Percentiles rank a stretch among this genome's conserved stretches.
Conservation (phyloP, 2,329 filamentous ascomycete species). For the Hymenoscyphus fraxineus region DNA sequence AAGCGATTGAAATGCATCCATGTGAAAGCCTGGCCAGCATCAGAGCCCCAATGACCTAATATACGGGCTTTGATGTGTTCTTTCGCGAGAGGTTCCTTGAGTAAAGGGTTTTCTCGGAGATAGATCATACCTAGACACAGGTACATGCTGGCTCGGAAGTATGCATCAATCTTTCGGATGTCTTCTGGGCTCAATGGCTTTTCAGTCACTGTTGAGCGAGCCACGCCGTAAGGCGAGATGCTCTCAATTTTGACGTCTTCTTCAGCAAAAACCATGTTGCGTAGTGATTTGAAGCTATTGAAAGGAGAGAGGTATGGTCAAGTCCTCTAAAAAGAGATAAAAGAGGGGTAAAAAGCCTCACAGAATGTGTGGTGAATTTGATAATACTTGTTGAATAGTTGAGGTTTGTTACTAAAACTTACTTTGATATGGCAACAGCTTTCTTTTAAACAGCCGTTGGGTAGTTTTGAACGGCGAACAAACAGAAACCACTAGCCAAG, state of each 20-base stretch:
- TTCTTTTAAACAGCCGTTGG: slow-evolving; percentile 7
- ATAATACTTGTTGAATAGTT: not conserved
- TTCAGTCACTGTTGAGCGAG: slow-evolving; percentile 61
- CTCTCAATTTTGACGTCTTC: slow-evolving; percentile 44
- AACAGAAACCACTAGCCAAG: not conserved
- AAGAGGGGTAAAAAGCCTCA: not conserved
- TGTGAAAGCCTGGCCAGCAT: slow-evolving; percentile 76
- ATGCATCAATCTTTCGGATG: slow-evolving; percentile 64
- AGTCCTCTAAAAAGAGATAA: not conserved
- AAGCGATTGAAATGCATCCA: slow-evolving; percentile 80
- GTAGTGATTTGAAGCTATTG: not conserved
- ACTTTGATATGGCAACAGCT: slow-evolving; percentile 1
- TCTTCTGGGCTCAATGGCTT: slow-evolving; percentile 63
- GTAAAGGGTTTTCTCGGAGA: slow-evolving; percentile 67
- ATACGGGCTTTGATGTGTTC: slow-evolving; percentile 70
- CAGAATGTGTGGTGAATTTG: not conserved
- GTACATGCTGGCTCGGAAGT: slow-evolving; percentile 72
- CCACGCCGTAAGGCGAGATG: slow-evolving; percentile 61
- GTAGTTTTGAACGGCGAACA: too few relatives aligned
- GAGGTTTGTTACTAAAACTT: not conserved
- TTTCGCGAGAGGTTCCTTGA: slow-evolving; percentile 63
- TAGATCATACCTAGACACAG: slow-evolving; percentile 79
- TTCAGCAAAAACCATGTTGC: slow-evolving; percentile 22
- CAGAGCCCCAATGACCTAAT: slow-evolving; percentile 75
- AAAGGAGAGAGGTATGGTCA: not conserved